These are phyloP conservation scores for Stephanodiscus triporus DNA, from an alignment of 108 stramenopile genomes.

Conservation along the genomic window DNA sequence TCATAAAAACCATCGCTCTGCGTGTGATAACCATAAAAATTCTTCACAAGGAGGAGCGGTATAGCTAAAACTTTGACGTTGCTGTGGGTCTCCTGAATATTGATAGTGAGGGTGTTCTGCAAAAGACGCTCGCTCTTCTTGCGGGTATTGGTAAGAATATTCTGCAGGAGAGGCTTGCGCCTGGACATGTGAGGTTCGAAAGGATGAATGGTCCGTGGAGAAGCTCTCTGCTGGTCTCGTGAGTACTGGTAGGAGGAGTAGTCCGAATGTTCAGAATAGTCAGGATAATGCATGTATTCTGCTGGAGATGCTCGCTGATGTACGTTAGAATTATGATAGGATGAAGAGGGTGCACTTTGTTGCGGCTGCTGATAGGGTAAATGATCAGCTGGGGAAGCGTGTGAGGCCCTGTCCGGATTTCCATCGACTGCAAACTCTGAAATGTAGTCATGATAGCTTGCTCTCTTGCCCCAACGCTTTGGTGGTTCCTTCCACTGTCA, in stretches of 20 bases:
- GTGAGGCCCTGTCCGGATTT: not conserved
- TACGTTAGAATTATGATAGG: not conserved
- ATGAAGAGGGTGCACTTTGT: not conserved
- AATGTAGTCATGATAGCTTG: slow-evolving; percentile 11
- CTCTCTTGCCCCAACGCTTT: slow-evolving; percentile 6
- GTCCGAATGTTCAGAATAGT: slow-evolving; percentile 3
- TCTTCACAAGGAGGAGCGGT: not conserved
- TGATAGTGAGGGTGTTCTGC: not conserved
- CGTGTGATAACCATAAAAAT: not conserved
- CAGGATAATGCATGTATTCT: slow-evolving; percentile 8
- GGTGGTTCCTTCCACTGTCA: slow-evolving; percentile 2
- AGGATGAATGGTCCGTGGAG: not conserved
- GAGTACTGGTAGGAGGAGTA: slow-evolving; percentile 5
- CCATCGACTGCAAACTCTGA: slow-evolving; percentile 5
- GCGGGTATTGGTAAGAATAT: not conserved
- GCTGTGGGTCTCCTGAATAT: not conserved
- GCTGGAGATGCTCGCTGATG: slow-evolving; percentile 6
- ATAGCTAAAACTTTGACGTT: not conserved
- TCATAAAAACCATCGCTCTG: not conserved
- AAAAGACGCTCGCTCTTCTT: not conserved
- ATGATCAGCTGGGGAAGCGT: not conserved
- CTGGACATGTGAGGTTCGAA: slow-evolving; percentile 5
- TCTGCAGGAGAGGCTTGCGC: slow-evolving; percentile 6
- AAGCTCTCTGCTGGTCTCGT: not conserved
- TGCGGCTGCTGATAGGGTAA: slow-evolving; percentile 8